Evolutionary conservation across 1,139 yeast species (phyloP).

Genomic region (Casaregolazyma lundiana): DNA sequence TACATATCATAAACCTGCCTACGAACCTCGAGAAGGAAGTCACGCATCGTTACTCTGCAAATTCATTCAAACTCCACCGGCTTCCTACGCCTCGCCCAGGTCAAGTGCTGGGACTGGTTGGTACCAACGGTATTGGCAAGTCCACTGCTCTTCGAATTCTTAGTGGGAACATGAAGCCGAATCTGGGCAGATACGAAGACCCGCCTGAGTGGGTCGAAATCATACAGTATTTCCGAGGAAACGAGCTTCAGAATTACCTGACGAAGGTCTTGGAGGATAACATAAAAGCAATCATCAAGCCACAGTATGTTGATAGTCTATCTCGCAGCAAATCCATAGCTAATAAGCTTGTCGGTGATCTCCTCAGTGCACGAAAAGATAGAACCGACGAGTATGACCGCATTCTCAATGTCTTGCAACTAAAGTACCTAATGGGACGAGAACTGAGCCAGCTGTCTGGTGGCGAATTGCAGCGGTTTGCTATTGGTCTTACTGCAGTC

Average conservation of each 20-base stretch:
- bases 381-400: constrained; percentile 58
- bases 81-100: constrained; percentile 99
- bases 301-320: constrained; percentile 95
- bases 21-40: constrained; percentile 89
- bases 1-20: constrained; percentile 89
- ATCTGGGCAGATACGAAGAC: constrained; percentile 85
- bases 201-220: constrained; percentile 98
- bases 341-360: constrained; percentile 78
- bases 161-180: constrained; percentile 98
- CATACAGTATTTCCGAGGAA: constrained; percentile 86
- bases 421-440: constrained; percentile 69
- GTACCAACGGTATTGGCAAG: constrained; percentile 98
- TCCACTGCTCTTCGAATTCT: constrained; percentile 96
- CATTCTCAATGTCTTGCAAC: constrained; percentile 65
- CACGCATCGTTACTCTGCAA: constrained; percentile 96
- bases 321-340: constrained; percentile 95
- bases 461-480: constrained; percentile 98
- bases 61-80: constrained; percentile 93
- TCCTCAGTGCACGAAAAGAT: constrained; percentile 70
- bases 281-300: constrained; percentile 91
- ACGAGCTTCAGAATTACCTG: constrained; percentile 93
- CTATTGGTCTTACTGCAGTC: constrained; percentile 94
- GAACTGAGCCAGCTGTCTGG: constrained; percentile 89
- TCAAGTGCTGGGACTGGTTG: constrained; percentile 94
- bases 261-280: constrained; percentile 90